phyloP scores from a whole-genome alignment of 345 rosid genomes.

The Aquilaria malaccensis region DNA sequence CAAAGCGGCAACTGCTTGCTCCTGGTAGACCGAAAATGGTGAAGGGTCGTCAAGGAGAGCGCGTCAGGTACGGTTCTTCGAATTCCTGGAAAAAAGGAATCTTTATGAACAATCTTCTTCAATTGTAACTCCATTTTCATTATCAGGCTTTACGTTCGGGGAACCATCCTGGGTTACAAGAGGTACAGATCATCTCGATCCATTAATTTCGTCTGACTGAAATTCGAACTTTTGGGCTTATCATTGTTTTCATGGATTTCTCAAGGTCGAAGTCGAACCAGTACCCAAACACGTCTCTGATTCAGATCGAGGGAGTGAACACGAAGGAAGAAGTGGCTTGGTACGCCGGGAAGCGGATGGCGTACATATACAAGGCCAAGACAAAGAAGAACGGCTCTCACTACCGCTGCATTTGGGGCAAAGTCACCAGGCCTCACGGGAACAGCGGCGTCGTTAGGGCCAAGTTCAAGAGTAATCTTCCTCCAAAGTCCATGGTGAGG shows the following conservation, averaged over 20 bases:
- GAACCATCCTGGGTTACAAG: constrained; percentile 27
- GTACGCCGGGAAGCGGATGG: constrained; percentile 52
- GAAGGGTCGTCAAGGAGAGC: constrained; percentile 75
- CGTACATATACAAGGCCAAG: constrained; percentile 54
- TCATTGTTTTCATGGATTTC: not conserved
- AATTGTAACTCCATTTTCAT: not conserved
- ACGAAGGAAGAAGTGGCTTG: constrained; percentile 43
- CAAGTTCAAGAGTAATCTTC: constrained; percentile 63
- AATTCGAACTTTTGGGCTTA: not conserved
- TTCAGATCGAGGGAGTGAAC: constrained; percentile 73
- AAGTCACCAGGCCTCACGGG: constrained; percentile 60
- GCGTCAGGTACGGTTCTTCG: constrained; percentile 31
- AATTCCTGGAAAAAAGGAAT: not conserved
- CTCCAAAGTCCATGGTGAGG: constrained; percentile 62
- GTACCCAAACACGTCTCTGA: constrained; percentile 54
- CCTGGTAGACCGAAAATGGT: constrained; percentile 37
- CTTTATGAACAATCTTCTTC: too few species aligned
- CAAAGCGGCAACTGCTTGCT: constrained; percentile 7
- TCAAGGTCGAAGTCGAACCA: constrained; percentile 68
- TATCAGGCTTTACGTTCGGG: constrained; percentile 33
- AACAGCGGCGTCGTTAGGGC: constrained; percentile 69
- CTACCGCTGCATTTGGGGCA: constrained; percentile 63
- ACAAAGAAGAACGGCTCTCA: constrained; percentile 45
- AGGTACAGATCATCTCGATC: constrained; percentile 14
- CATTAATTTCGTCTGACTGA: not conserved